These are phyloP conservation scores for Psilocybe tampanensis DNA, from an alignment of 768 basidiomycete species.

Conservation along the genomic window DNA sequence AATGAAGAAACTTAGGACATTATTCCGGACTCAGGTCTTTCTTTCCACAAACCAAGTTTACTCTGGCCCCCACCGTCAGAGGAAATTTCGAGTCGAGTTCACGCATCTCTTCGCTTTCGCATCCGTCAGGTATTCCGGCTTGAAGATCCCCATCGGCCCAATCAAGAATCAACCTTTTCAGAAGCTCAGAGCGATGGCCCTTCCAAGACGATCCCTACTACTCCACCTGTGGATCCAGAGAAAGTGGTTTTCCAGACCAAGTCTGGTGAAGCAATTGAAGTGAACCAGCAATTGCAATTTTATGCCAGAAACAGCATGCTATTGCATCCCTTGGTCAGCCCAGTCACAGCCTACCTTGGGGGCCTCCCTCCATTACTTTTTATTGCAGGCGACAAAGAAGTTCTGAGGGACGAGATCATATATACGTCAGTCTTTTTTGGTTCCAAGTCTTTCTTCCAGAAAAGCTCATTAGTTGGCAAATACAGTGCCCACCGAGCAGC, in stretches of 20 bases:
- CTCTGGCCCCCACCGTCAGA: constrained; percentile 79
- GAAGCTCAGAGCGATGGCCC: constrained; percentile 10
- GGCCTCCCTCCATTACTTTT: constrained; percentile 87
- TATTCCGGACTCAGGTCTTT: constrained; percentile 74
- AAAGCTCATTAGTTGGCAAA: neutral
- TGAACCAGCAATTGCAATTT: constrained; percentile 79
- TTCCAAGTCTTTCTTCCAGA: neutral
- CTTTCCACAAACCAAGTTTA: constrained; percentile 76
- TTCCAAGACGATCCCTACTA: neutral
- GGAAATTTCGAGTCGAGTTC: constrained; percentile 59
- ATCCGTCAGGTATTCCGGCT: constrained; percentile 57
- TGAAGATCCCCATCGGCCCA: constrained; percentile 24
- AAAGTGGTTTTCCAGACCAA: constrained; percentile 44
- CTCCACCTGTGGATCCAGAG: constrained; percentile 41
- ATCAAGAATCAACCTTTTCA: constrained; percentile 22
- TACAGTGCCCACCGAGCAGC: constrained; percentile 89
- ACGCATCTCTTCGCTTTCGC: constrained; percentile 57
- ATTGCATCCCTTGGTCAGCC: constrained; percentile 81
- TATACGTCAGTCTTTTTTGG: constrained; percentile 59
- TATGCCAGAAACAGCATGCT: constrained; percentile 83
- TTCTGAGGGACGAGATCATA: constrained; percentile 88
- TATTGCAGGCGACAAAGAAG: constrained; percentile 88
- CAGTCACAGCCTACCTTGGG: constrained; percentile 80
- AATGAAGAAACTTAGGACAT: constrained; percentile 58
- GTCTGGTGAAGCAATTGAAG: constrained; percentile 53